These are phyloP conservation scores for Centaurea solstitialis DNA, from an alignment of 129 eudicot species.

Conservation along the genomic window DNA sequence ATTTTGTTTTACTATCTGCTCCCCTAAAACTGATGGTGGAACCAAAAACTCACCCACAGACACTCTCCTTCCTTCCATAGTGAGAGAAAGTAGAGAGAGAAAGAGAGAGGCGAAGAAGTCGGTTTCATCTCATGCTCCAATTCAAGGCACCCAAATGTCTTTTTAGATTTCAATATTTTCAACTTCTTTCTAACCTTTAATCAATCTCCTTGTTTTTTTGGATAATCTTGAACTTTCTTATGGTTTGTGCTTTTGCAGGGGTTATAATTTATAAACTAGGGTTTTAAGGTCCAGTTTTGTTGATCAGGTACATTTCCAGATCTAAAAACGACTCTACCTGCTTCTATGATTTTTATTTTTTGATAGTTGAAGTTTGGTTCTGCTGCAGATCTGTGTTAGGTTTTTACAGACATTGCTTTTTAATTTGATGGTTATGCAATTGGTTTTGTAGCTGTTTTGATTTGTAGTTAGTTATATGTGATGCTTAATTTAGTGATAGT, in stretches of 20 bases:
- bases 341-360: neutral
- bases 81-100: neutral
- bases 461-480: neutral
- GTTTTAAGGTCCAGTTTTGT: constrained; percentile 25
- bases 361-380: neutral
- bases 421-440: constrained; percentile 2
- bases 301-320: constrained; percentile 49
- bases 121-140: constrained; percentile 2
- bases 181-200: constrained; percentile 4
- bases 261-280: constrained; percentile 32
- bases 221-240: constrained; percentile 10
- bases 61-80: neutral
- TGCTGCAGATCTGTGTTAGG: constrained; percentile 20
- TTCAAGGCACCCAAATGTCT: constrained; percentile 12
- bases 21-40: constrained; percentile 11
- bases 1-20: constrained; percentile 27
- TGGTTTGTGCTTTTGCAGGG: constrained; percentile 22
- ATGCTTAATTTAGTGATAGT: neutral
- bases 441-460: constrained; percentile 4
- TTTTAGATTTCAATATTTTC: neutral
- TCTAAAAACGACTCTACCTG: constrained; percentile 28
- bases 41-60: constrained; percentile 8
- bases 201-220: neutral
- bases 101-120: neutral
- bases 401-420: constrained; percentile 20